Conservation (phyloP, 768 basidiomycete genomes). For the Trametes sanguinea region DNA sequence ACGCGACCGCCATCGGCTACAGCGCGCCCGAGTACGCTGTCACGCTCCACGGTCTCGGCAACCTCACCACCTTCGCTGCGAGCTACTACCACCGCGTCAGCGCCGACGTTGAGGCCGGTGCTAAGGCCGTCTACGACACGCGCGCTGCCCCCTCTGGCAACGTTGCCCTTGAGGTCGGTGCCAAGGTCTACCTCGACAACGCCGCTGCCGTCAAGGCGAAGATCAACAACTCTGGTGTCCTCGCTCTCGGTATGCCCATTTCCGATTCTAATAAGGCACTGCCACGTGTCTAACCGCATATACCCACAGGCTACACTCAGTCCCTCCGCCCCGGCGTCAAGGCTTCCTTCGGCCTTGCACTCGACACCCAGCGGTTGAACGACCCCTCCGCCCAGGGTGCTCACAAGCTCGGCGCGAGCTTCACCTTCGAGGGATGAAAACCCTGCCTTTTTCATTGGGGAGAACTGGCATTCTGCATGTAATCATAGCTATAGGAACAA, state of each 20-base stretch:
- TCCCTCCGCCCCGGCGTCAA: conserved; percentile 91
- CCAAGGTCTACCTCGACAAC: conserved; percentile 88
- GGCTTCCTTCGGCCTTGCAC: conserved; percentile 89
- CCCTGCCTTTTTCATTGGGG: not conserved
- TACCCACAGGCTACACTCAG: conserved; percentile 78
- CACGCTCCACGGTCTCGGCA: conserved; percentile 92
- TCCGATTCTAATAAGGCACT: not conserved
- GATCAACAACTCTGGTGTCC: conserved; percentile 95
- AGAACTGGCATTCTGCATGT: conserved; percentile 13
- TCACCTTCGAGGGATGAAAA: conserved; percentile 62
- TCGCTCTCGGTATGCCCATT: conserved; percentile 66
- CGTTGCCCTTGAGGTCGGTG: conserved; percentile 91
- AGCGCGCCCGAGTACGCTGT: conserved; percentile 95
- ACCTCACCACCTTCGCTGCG: conserved; percentile 90
- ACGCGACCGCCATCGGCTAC: conserved; percentile 91
- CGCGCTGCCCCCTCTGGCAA: conserved; percentile 79
- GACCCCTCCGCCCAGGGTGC: conserved; percentile 59
- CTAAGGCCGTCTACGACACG: conserved; percentile 95
- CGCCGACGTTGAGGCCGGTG: conserved; percentile 90
- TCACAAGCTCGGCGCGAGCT: conserved; percentile 81
- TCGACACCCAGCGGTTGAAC: conserved; percentile 93
- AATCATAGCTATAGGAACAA: conserved; percentile 21
- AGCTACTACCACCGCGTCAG: conserved; percentile 98
- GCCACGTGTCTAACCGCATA: not conserved
- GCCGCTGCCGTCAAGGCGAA: conserved; percentile 97